Evolutionary conservation across 2,329 filamentous ascomycete species (phyloP).

Genomic region (Colletotrichum musicola): DNA sequence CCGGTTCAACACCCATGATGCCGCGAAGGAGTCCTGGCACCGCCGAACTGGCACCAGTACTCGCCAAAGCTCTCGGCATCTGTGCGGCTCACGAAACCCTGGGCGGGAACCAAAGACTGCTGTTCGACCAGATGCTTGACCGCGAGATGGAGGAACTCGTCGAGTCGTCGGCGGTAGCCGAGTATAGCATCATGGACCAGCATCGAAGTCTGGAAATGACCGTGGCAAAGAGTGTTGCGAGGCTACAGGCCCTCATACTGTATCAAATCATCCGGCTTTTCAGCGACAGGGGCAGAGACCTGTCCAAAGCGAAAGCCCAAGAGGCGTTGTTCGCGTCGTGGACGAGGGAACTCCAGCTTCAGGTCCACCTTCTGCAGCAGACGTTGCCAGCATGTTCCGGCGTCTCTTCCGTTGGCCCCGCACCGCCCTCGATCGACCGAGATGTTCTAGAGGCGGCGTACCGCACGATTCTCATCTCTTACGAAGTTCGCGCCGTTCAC

Average conservation of each 20-base stretch:
- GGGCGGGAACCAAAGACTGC: neutral
- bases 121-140: conserved; percentile 15
- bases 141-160: conserved; percentile 6
- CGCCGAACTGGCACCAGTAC: neutral
- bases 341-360: conserved; percentile 17
- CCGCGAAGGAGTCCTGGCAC: no score
- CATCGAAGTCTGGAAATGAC: neutral
- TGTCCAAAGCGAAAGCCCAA: neutral
- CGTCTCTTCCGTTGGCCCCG: neutral
- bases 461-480: conserved; percentile 19
- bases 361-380: conserved; percentile 8
- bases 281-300: neutral
- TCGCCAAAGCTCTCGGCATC: conserved; percentile 13
- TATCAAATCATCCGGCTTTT: conserved; percentile 27
- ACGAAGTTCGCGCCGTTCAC: conserved; percentile 19
- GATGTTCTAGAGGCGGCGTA: conserved; percentile 1
- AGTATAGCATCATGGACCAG: neutral
- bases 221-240: neutral
- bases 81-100: conserved; percentile 23
- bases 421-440: neutral
- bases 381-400: neutral
- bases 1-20: conserved; percentile 4
- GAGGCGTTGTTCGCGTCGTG: conserved; percentile 22
- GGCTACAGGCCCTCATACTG: conserved; percentile 19
- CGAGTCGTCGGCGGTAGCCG: neutral